Percentiles rank a stretch among this genome's conserved stretches.
phyloP scores from a whole-genome alignment of 1,284 basidiomycete species.

The Apiotrichum siamense region DNA sequence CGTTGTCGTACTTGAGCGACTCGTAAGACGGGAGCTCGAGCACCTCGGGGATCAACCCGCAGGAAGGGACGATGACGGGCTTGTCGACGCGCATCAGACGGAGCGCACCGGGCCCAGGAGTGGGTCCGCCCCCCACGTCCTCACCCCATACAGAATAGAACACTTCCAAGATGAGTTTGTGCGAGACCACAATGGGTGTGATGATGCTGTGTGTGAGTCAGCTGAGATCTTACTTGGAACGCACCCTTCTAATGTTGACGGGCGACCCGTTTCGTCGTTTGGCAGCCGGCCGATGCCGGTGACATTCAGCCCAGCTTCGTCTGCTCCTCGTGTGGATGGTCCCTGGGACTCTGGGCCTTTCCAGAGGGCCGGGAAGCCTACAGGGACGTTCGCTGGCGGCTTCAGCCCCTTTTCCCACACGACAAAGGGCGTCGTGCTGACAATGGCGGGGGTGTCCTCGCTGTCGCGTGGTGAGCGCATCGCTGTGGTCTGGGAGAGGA shows the following conservation, averaged over 20 bases:
- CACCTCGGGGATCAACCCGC: slow-evolving; percentile 17
- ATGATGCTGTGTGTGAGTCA: slow-evolving; percentile 16
- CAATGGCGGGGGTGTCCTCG: slow-evolving; percentile 9
- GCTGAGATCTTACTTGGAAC: not conserved
- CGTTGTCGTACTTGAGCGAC: slow-evolving; percentile 8
- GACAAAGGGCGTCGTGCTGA: slow-evolving; percentile 13
- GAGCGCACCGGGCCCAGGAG: slow-evolving; percentile 29
- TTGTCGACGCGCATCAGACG: slow-evolving; percentile 37
- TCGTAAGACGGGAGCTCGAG: slow-evolving; percentile 19
- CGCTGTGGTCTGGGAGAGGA: slow-evolving; percentile 28
- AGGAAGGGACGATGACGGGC: slow-evolving; percentile 35
- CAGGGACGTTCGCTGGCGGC: slow-evolving; percentile 18
- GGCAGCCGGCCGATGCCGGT: slow-evolving; percentile 28
- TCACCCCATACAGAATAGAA: slow-evolving; percentile 42
- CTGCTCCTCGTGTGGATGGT: slow-evolving; percentile 11
- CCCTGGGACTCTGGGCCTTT: slow-evolving; percentile 17
- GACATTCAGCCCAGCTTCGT: slow-evolving; percentile 12
- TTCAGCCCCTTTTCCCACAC: slow-evolving; percentile 10
- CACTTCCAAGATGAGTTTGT: slow-evolving; percentile 39
- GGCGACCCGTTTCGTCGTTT: slow-evolving; percentile 31
- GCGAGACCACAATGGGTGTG: slow-evolving; percentile 42
- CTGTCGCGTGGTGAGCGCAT: slow-evolving; percentile 30
- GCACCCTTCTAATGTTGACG: slow-evolving; percentile 27
- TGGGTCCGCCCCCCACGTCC: slow-evolving; percentile 19
- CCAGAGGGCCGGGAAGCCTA: slow-evolving; percentile 23